Evolutionary conservation across 768 basidiomycete species (phyloP), one percentile per base, ranked within the genome.

Genomic region (Lentinula raphanica): DNA sequence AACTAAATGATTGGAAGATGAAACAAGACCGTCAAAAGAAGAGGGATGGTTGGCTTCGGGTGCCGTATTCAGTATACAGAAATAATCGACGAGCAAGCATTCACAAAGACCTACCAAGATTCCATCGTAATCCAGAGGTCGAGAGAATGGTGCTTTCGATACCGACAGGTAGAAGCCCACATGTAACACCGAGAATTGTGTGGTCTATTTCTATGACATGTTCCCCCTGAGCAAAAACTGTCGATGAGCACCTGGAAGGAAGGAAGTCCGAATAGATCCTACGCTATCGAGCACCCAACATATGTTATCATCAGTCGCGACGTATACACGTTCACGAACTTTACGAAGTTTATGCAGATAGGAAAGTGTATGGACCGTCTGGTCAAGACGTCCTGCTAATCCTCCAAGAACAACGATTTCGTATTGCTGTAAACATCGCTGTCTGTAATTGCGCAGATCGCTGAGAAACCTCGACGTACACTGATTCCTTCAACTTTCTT

Each of bases 151-250:
- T 88, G 4, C 77, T 79, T 28, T 86, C 86, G 13, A 94, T 73
- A 0, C 95, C 97, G 2, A 98, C 81, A 1, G 97, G 97, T 9
- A 99, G 80, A n/a, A 98, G 80, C 0, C 95, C 97, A 68, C 97
- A 99, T 0, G 95, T 98, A 51, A 84, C 83, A 0, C 95, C 96
- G 39, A 97, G 74, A 8, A 85, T 63, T 0, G 71, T 65, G 62
- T 92, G 89, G 65, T 95, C 86, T 44, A 98, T 79, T 11, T 77
- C 68, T 58, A 99, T 90, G 4, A 71, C 67, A 68, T 98, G 96
- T 65, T 87, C 83, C 19, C 96, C 96, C 55, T 31, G 38, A 23
- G 58, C 12, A 36, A 25, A 23, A 32, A n/a, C n/a, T n/a, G n/a
- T n/a, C n/a, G 8, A 44, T 32, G 25, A 48, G 50, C 32, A 38